A percentile compares a stretch with the other conserved stretches of the same genome.
phyloP scores from a whole-genome alignment of 2,329 filamentous ascomycete species.

The Colletotrichum phormii region DNA sequence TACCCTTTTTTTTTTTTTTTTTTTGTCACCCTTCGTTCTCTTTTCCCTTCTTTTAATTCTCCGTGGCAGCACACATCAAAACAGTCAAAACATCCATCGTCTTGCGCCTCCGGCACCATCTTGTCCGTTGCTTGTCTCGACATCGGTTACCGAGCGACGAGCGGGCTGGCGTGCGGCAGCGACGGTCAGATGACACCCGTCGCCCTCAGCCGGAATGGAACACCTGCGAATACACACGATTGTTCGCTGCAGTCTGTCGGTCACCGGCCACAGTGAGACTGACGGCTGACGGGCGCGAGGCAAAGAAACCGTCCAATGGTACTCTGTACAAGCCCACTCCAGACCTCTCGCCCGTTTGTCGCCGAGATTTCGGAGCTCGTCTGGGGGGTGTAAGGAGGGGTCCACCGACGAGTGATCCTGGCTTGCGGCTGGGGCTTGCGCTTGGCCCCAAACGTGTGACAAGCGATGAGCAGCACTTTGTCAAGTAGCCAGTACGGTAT shows the following conservation, averaged over 20 bases:
- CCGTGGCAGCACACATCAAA: constrained; percentile 24
- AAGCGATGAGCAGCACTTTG: constrained; percentile 15
- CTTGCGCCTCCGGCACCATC: constrained; percentile 12
- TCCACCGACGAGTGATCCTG: constrained; percentile 27
- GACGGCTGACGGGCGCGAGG: constrained; percentile 11
- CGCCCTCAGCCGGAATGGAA: constrained; percentile 34
- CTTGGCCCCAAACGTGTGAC: constrained; percentile 31
- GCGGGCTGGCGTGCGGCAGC: constrained; percentile 13
- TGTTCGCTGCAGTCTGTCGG: constrained; percentile 20
- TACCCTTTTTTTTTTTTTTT: neutral
- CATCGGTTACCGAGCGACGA: constrained; percentile 26
- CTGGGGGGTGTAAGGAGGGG: constrained; percentile 17
- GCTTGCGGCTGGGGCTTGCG: constrained; percentile 30
- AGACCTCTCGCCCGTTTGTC: constrained; percentile 29
- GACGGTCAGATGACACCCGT: constrained; percentile 32
- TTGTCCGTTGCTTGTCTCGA: constrained; percentile 15
- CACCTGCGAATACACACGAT: constrained; percentile 25
- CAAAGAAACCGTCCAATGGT: constrained; percentile 3
- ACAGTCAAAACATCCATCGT: constrained; percentile 25
- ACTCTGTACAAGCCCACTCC: constrained; percentile 18
- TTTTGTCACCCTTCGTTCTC: neutral
- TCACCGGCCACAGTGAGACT: constrained; percentile 1
- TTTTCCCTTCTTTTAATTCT: constrained; percentile 3
- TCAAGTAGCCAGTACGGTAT: neutral
- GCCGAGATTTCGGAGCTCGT: constrained; percentile 35